These are phyloP conservation scores for Edaphochlamys debaryana DNA, from an alignment of 139 green algal genomes.

Conservation along the genomic window DNA sequence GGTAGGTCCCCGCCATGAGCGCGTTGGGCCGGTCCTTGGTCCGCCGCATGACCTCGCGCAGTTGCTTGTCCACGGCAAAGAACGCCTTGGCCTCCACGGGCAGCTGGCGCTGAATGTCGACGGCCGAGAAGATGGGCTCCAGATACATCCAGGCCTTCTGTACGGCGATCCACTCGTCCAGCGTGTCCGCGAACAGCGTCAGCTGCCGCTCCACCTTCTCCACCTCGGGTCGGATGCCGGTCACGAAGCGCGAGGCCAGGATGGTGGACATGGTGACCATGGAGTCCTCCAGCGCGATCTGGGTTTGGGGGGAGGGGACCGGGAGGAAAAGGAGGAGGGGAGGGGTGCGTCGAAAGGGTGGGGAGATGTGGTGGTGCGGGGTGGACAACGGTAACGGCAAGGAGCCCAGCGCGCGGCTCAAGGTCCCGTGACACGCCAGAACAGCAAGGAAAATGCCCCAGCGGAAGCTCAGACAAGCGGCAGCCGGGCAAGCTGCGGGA, in stretches of 20 bases:
- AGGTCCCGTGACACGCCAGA: too few relatives aligned
- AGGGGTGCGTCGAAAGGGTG: too few relatives aligned
- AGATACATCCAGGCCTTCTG: constrained; percentile 94
- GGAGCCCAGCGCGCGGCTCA: too few relatives aligned
- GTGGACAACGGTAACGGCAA: too few relatives aligned
- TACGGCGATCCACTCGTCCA: constrained; percentile 76
- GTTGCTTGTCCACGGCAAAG: constrained; percentile 81
- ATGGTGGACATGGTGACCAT: constrained; percentile 91
- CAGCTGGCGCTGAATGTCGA: constrained; percentile 89
- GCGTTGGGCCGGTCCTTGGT: constrained; percentile 83
- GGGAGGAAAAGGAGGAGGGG: too few relatives aligned
- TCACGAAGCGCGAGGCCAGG: constrained; percentile 78
- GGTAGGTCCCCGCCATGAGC: constrained; percentile 55
- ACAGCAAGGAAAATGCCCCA: too few relatives aligned
- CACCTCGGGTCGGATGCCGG: constrained; percentile 78
- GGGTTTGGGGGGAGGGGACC: too few relatives aligned
- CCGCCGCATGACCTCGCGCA: constrained; percentile 84
- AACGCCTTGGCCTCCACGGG: constrained; percentile 82
- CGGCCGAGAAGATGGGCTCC: constrained; percentile 86
- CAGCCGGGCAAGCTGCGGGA: too few relatives aligned
- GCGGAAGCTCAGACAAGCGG: too few relatives aligned
- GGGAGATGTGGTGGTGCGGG: too few relatives aligned
- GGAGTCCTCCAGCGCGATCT: constrained; percentile 82
- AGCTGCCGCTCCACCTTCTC: constrained; percentile 83
- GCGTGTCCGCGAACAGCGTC: constrained; percentile 72